Evolutionary conservation across 176 grass and related monocot genomes (phyloP), one percentile per base, ranked within the genome.

Genomic region (Triticum turgidum): DNA sequence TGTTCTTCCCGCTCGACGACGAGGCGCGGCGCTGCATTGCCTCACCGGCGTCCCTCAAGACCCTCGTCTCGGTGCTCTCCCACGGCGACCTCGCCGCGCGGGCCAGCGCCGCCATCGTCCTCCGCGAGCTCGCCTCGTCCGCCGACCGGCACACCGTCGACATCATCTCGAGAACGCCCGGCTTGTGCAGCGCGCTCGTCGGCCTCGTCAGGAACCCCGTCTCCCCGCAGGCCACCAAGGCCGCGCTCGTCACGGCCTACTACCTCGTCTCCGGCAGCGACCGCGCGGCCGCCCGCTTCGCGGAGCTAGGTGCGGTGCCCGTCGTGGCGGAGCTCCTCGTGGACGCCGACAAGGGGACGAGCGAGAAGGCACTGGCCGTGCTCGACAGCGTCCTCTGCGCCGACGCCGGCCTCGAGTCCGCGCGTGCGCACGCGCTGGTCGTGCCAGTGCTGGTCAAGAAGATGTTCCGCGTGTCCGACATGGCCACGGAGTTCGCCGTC

Each of bases 361-460:
- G 79, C 79, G 95, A 95, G 95, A 97, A 95, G 89, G 90, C 92
- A 0, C 62, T 97, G 7, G 95, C 85, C 0, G 83, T 86, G 41
- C 74, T 97, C 29, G 92, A 97, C 74, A 85, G 85, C 34, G 68
- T 89, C 4, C 64, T 93, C 2, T 58, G 86, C 80, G 72, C 58
- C 34, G 84, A 54, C 52, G 90, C 87, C 6, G 95, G 93, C 6
- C 80, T 84, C 27, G 76, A 79, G 0, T 39, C 64, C 22, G 91
- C 84, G 25, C 81, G 71, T 24, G 82, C 73, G 7, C 92, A 97
- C 80, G 91, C 93, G 20, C 80, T 95, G 4, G 47, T 56, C 35
- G 92, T 97, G 65, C 95, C 95, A 0, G 91, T 97, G 35, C 85
- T 97, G 6, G 95, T 97, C 65, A 97, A 97, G 89, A 97, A 97